Conservation (phyloP, 1,284 basidiomycete genomes). For the Trichosporon coremiiforme region DNA sequence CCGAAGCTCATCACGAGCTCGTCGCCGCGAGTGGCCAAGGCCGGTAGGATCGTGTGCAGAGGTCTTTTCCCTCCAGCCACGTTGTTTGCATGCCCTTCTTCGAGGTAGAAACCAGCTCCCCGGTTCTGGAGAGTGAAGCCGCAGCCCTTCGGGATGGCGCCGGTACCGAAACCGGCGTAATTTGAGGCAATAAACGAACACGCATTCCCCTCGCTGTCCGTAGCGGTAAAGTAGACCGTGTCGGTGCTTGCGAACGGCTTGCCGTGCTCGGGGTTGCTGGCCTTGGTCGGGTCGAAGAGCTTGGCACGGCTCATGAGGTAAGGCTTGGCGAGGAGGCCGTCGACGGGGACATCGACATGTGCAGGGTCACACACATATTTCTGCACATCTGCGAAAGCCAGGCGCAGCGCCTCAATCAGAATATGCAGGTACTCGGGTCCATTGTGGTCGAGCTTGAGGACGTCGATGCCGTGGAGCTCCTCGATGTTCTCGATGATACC, state of each 20-base stretch:
- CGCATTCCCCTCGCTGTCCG: constrained; percentile 87
- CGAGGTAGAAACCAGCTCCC: constrained; percentile 78
- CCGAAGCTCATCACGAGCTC: constrained; percentile 86
- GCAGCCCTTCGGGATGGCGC: constrained; percentile 84
- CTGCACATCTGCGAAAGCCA: constrained; percentile 59
- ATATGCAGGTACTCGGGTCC: constrained; percentile 83
- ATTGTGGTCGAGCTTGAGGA: constrained; percentile 82
- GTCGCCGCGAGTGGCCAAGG: constrained; percentile 74
- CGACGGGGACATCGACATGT: constrained; percentile 70
- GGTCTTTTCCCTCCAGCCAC: constrained; percentile 81
- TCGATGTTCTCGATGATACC: constrained; percentile 88
- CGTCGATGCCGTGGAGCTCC: constrained; percentile 67
- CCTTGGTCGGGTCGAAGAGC: constrained; percentile 70
- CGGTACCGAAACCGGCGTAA: constrained; percentile 67
- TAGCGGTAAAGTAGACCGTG: constrained; percentile 88
- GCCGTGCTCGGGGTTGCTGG: constrained; percentile 69
- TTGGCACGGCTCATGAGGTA: constrained; percentile 80
- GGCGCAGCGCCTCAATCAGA: constrained; percentile 67
- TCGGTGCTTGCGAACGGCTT: constrained; percentile 66
- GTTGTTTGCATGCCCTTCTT: constrained; percentile 79
- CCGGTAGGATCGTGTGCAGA: constrained; percentile 92
- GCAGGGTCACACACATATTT: constrained; percentile 89
- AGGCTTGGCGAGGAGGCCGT: constrained; percentile 75
- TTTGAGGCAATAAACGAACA: constrained; percentile 83
- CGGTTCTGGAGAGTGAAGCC: constrained; percentile 96